Base-by-base conservation (phyloP, 2,329 filamentous ascomycete species). In the Mycocentrospora acerina region DNA sequence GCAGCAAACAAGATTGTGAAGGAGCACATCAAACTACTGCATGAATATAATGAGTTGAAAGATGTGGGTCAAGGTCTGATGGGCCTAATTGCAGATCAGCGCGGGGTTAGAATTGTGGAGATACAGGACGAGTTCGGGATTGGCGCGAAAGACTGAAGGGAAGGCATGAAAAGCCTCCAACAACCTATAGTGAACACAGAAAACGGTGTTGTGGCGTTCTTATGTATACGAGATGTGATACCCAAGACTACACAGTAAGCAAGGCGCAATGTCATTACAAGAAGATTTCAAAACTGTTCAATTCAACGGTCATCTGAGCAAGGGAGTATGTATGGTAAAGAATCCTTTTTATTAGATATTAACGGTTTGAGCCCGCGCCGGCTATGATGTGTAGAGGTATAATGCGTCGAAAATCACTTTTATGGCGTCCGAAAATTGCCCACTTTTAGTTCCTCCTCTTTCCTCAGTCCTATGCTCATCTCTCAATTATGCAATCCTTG, bases 11-110 rank as follows among this genome's bases (percentile, higher is more conserved):
- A 68, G 14, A 77, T 79, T 8, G 79, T 85, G 35, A 76, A 80
- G 37, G 68, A 70, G 22, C 83, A 87, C 59, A 87, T 87, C 55
- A 74, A 73, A 42, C 69, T 83, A 4, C 70, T 88, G 22, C 82
- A 86, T 48, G 71, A 79, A 40, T 88, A 87, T 66, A 88, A 88
- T 53, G 83, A 86, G 60, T 80, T 86, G 52, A 81, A 82, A 46
- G 84, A 88, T 60, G 71, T 85, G 7, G 83, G 79, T 0, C 77
- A 82, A 55, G 83, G 82, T 0, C 57, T 88, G 19, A 75, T 86
- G 66, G 82, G 81, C 0, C 64, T 87, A 53, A 79, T 87, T 59
- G 83, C 84, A 4, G 83, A 88, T 42, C 73, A 76, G 44, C 69
- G 81, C 28, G 81, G 81, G 7, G 72, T 79, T 29, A 70, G 79